These are phyloP conservation scores for Xylariaceae sp. DNA, from an alignment of 2,329 filamentous ascomycete species.

Conservation along the genomic window DNA sequence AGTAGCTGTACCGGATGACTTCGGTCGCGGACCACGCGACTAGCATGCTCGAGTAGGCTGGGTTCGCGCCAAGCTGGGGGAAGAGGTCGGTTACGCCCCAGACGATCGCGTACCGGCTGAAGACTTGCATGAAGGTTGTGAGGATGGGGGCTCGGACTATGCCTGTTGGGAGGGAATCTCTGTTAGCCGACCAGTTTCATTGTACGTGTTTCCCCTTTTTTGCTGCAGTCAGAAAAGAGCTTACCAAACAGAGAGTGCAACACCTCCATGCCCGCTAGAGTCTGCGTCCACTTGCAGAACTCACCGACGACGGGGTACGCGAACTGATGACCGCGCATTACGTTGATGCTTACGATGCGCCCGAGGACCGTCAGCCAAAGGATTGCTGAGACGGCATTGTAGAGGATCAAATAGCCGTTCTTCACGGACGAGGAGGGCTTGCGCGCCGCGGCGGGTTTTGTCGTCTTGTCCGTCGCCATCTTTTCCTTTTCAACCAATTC, in stretches of 20 bases:
- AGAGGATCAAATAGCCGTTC: constrained; percentile 72
- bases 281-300: constrained; percentile 78
- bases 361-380: constrained; percentile 77
- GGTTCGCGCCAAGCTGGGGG: constrained; percentile 56
- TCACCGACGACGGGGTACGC: constrained; percentile 61
- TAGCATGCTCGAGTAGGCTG: constrained; percentile 71
- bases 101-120: constrained; percentile 80
- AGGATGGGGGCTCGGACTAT: constrained; percentile 79
- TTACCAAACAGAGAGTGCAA: constrained; percentile 73
- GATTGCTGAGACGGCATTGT: constrained; percentile 74
- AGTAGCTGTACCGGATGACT: constrained; percentile 89
- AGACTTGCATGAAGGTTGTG: constrained; percentile 88
- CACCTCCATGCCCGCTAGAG: constrained; percentile 76
- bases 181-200: constrained; percentile 9
- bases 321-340: constrained; percentile 49
- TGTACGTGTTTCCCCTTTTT: not conserved
- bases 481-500: no score
- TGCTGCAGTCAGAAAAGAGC: not conserved
- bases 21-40: constrained; percentile 87
- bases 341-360: constrained; percentile 56
- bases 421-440: constrained; percentile 46
- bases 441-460: constrained; percentile 21
- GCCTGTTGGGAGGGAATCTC: constrained; percentile 44
- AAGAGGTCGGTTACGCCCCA: constrained; percentile 79
- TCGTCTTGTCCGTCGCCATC: constrained; percentile 25